Base-by-base conservation (phyloP, 192 early-diverging fungal species). In the Cetraspora pellucida region DNA sequence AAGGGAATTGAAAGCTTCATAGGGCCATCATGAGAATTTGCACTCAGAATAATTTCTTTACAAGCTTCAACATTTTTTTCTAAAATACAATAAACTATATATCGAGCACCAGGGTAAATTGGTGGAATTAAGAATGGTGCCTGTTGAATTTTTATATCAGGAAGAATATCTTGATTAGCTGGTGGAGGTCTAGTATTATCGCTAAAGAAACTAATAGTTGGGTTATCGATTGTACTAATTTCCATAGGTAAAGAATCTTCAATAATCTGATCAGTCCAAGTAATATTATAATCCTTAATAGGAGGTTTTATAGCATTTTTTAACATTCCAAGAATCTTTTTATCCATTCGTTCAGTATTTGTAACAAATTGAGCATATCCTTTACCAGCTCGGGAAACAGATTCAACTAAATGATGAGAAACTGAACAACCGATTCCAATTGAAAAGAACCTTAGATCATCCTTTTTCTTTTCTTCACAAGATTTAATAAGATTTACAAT, bases 271-370 rank as follows among this genome's bases (percentile, higher is more conserved):
- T 65, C 43, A 3, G 16, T 49, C 73, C 73, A 75, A 28, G 27
- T 64, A n/a, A 88, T 70, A 60, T 86, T 85, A 68, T 79, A 88
- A 75, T 89, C 80, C 8, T 59, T 67, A 14, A 89, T 55, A 3
- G 78, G 79, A 44, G 83, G 79, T 58, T 80, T 68, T 8, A 88
- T 30, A 8, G 83, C 82, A 65, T 79, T 80, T 57, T 88, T 88
- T 28, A 88, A 73, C 85, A 89, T 85, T 58, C 81, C 81, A 31
- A 89, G 72, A 54, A 88, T 69, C 52, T 88, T 88, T 27, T 72
- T 77, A 23, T 89, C 85, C 83, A 89, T 82, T 47, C 81, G 79
- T 78, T 88, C 87, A 10, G 68, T 72, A 21, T 78, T 75, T 9
- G 80, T 81, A 0, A 88, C 87, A 64, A 82, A 81, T 60, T 87